Conservation (phyloP, 148 eudicot genomes). For the Suaeda aralocaspica region DNA sequence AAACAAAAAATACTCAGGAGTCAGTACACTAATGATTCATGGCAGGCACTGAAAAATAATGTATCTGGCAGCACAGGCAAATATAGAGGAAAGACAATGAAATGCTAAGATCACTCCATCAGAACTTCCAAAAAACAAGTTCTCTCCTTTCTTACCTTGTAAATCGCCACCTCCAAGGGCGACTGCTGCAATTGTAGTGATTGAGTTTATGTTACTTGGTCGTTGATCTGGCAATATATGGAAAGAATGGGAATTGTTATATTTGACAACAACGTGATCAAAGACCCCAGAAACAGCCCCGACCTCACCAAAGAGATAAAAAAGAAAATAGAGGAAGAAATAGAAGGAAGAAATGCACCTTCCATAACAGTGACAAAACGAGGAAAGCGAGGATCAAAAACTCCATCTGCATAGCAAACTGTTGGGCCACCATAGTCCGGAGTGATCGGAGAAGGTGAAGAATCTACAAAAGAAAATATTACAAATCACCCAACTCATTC, state of each 20-base stretch:
- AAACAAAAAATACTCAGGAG: background rate
- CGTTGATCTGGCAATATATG: constrained; percentile 52
- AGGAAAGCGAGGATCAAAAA: constrained; percentile 50
- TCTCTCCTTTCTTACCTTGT: constrained; percentile 42
- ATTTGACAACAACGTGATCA: background rate
- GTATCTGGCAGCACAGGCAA: constrained; percentile 1
- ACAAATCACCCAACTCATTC: constrained; percentile 1
- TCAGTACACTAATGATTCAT: no score
- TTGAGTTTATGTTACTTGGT: constrained; percentile 53
- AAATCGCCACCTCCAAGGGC: constrained; percentile 30
- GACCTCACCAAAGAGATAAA: background rate
- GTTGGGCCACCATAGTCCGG: constrained; percentile 70
- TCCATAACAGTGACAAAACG: constrained; percentile 65
- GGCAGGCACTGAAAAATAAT: background rate
- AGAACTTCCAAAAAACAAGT: background rate
- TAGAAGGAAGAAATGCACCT: constrained; percentile 38
- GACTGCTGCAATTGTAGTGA: constrained; percentile 57
- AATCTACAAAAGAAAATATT: constrained; percentile 33
- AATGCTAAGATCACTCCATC: constrained; percentile 1
- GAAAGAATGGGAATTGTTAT: constrained; percentile 13
- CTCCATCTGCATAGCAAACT: constrained; percentile 77
- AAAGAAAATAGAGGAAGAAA: background rate
- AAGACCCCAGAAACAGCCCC: background rate
- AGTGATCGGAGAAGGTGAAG: constrained; percentile 52
- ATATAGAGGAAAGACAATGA: background rate